These are phyloP conservation scores for Talaromyces sp. DNA, from an alignment of 2,329 filamentous ascomycete genomes.

Conservation along the genomic window DNA sequence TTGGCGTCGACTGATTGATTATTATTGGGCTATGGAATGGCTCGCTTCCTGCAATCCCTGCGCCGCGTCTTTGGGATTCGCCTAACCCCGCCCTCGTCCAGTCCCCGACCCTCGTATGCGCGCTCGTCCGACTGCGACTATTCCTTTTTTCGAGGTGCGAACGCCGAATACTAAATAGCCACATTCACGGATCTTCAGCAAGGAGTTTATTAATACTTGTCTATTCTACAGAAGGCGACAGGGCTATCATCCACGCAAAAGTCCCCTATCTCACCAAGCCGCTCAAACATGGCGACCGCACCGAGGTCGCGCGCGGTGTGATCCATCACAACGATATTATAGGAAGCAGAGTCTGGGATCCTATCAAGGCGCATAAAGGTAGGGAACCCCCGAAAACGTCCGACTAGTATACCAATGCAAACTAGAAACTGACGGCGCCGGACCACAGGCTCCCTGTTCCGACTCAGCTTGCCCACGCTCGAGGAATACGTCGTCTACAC, in stretches of 20 bases:
- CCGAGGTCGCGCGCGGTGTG: conserved; percentile 28
- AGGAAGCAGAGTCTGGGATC: conserved; percentile 54
- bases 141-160: conserved; percentile 30
- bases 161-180: too few relatives aligned
- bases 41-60: conserved; percentile 28
- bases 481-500: conserved; percentile 67
- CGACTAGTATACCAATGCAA: not conserved
- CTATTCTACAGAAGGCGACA: conserved; percentile 40
- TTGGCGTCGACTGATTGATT: not conserved
- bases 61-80: conserved; percentile 23
- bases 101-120: conserved; percentile 11
- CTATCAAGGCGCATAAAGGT: conserved; percentile 51
- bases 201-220: not conserved
- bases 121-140: conserved; percentile 33
- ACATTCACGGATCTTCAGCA: not conserved
- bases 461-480: conserved; percentile 60
- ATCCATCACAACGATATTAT: conserved; percentile 54
- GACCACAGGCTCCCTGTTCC: conserved; percentile 28
- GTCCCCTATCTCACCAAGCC: conserved; percentile 37
- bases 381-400: not conserved
- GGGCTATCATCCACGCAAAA: conserved; percentile 34
- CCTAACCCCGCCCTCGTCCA: not conserved
- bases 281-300: conserved; percentile 31
- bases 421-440: not conserved
- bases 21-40: conserved; percentile 23